Conservation (phyloP, 345 rosid species). For the Iberis pinnata region DNA sequence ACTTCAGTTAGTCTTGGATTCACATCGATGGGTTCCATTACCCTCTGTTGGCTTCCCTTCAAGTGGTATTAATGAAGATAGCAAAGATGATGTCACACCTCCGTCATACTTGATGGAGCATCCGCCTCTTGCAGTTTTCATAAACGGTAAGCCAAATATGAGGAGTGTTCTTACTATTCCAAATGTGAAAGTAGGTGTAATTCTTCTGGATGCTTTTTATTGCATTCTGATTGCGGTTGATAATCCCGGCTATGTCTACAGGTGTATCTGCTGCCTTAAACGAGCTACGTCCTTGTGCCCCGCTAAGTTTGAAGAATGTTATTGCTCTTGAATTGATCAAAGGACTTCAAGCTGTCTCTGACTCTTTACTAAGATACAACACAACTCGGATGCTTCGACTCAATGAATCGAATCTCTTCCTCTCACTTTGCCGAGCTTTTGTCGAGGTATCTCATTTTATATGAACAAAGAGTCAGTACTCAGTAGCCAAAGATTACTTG, state of each 20-base stretch:
- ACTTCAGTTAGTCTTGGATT: slow-evolving; percentile 87
- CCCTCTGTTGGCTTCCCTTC: slow-evolving; percentile 85
- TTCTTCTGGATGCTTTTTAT: background rate
- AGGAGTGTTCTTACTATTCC: background rate
- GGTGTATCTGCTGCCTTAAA: slow-evolving; percentile 94
- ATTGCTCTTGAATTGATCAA: slow-evolving; percentile 72
- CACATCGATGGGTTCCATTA: slow-evolving; percentile 94
- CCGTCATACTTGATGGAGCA: slow-evolving; percentile 95
- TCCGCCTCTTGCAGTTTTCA: slow-evolving; percentile 94
- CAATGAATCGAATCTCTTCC: slow-evolving; percentile 74
- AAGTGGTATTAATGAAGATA: slow-evolving; percentile 49
- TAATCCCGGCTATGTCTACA: slow-evolving; percentile 22
- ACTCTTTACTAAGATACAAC: slow-evolving; percentile 72
- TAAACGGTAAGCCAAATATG: slow-evolving; percentile 53
- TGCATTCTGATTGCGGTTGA: background rate
- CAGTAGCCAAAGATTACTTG: background rate
- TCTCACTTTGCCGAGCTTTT: slow-evolving; percentile 81
- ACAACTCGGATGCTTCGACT: slow-evolving; percentile 86
- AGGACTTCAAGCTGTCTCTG: slow-evolving; percentile 80
- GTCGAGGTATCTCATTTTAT: slow-evolving; percentile 45
- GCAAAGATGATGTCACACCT: slow-evolving; percentile 84
- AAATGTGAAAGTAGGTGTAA: background rate
- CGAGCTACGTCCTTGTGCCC: slow-evolving; percentile 89
- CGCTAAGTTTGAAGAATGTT: slow-evolving; percentile 64
- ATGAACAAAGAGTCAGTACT: slow-evolving; percentile 5